Conservation (phyloP, 2,329 filamentous ascomycete species). For the Pyrenophora seminiperda region DNA sequence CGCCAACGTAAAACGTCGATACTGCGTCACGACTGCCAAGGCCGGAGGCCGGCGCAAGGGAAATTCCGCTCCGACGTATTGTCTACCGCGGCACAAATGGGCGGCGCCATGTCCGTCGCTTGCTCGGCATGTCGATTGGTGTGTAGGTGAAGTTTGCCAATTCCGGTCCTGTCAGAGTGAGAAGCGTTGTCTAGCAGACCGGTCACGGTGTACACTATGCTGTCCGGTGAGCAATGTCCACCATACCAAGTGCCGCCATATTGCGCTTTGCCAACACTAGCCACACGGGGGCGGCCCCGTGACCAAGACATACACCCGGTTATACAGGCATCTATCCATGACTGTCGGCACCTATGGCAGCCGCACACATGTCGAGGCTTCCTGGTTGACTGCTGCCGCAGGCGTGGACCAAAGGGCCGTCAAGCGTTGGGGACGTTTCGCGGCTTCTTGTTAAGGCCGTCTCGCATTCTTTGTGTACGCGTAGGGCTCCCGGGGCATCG, state of each 20-base stretch:
- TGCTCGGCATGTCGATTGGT: no score
- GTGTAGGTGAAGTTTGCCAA: no score
- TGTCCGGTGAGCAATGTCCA: no score
- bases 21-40: constrained; percentile 14
- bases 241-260: no score
- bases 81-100: constrained; percentile 1
- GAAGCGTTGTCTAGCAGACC: no score
- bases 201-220: no score
- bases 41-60: constrained; percentile 9
- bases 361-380: constrained; percentile 2
- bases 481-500: constrained; percentile 1
- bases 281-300: no score
- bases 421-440: constrained; percentile 1
- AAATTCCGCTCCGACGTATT: constrained; percentile 1
- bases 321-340: not conserved
- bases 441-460: constrained; percentile 1
- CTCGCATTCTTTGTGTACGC: constrained; percentile 5
- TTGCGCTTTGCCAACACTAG: no score
- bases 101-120: constrained; percentile 1
- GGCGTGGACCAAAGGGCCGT: constrained; percentile 1
- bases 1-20: constrained; percentile 9
- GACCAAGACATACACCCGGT: not conserved
- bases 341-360: not conserved
- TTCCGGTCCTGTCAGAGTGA: no score
- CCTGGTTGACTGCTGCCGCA: constrained; percentile 2